These are phyloP conservation scores for Trichosporon asahii DNA, from an alignment of 1,284 basidiomycete species.

Conservation along the genomic window DNA sequence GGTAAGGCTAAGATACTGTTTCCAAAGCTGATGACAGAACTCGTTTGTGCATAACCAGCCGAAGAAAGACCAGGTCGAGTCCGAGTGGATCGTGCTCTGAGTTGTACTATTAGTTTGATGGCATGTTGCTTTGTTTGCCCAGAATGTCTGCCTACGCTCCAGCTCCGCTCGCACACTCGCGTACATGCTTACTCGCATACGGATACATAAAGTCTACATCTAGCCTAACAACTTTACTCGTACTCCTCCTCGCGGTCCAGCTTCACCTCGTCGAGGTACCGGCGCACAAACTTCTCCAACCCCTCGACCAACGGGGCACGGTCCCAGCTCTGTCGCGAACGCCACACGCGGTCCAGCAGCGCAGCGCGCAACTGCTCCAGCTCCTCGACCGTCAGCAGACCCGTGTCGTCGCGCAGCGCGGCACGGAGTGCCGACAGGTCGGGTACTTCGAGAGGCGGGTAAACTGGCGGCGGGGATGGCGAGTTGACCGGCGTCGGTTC, in stretches of 20 bases:
- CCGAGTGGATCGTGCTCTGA: neutral
- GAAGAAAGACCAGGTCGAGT: neutral
- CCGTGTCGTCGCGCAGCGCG: slow-evolving; percentile 53
- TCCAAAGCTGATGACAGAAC: too few relatives aligned
- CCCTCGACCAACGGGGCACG: slow-evolving; percentile 64
- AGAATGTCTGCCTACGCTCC: too few relatives aligned
- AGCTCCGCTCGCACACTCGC: too few relatives aligned
- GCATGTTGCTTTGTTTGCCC: too few relatives aligned
- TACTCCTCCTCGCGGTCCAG: slow-evolving; percentile 19
- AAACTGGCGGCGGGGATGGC: slow-evolving; percentile 25
- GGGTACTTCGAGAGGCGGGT: slow-evolving; percentile 44
- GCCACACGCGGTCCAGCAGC: slow-evolving; percentile 76
- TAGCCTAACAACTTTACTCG: neutral
- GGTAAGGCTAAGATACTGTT: neutral
- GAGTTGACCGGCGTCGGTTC: slow-evolving; percentile 5
- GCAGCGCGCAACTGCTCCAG: slow-evolving; percentile 88
- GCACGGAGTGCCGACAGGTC: slow-evolving; percentile 26
- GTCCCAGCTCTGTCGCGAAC: slow-evolving; percentile 76
- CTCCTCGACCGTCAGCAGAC: slow-evolving; percentile 71
- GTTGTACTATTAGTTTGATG: neutral
- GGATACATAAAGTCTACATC: neutral
- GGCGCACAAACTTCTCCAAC: slow-evolving; percentile 46
- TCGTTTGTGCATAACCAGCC: neutral
- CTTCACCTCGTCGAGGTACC: slow-evolving; percentile 29
- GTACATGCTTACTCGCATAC: neutral